A percentile compares a stretch with the other conserved stretches of the same genome.
These are phyloP conservation scores for Serendipita indica DNA, from an alignment of 768 basidiomycete genomes.

Conservation along the genomic window DNA sequence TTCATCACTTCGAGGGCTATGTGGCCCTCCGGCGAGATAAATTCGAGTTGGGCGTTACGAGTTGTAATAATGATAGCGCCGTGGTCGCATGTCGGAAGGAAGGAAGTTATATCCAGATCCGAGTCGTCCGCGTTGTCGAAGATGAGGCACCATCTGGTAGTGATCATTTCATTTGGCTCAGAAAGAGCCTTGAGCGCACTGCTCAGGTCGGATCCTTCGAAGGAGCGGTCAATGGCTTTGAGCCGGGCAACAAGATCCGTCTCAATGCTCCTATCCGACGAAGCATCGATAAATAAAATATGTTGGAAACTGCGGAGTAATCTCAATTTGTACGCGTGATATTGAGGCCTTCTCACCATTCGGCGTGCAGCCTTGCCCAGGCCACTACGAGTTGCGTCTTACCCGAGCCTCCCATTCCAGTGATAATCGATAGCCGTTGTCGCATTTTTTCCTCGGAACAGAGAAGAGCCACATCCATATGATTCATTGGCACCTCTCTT, in stretches of 20 bases:
- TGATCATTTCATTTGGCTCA: not conserved
- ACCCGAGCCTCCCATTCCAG: not conserved
- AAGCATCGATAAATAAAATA: not conserved
- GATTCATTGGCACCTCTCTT: not conserved
- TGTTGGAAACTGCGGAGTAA: not conserved
- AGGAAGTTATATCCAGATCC: not conserved
- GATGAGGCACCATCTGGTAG: not conserved
- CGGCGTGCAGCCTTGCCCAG: not conserved
- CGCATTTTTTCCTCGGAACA: not conserved
- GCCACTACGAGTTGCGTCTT: not conserved
- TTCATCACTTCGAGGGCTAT: no score
- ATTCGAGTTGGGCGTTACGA: no score
- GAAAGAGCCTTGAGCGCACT: not conserved
- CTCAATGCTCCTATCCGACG: not conserved
- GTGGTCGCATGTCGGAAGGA: not conserved
- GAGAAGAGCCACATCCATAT: not conserved
- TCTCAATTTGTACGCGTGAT: not conserved
- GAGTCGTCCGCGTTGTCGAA: not conserved
- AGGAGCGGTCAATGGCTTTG: not conserved
- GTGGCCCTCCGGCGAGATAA: no score
- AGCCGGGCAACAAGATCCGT: not conserved
- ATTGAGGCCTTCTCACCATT: not conserved
- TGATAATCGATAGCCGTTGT: not conserved
- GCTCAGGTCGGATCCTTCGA: not conserved
- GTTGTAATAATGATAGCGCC: no score